Percentiles rank a stretch among this genome's conserved stretches.
phyloP scores from a whole-genome alignment of 306 rosid species.

The Rosa lucieae region DNA sequence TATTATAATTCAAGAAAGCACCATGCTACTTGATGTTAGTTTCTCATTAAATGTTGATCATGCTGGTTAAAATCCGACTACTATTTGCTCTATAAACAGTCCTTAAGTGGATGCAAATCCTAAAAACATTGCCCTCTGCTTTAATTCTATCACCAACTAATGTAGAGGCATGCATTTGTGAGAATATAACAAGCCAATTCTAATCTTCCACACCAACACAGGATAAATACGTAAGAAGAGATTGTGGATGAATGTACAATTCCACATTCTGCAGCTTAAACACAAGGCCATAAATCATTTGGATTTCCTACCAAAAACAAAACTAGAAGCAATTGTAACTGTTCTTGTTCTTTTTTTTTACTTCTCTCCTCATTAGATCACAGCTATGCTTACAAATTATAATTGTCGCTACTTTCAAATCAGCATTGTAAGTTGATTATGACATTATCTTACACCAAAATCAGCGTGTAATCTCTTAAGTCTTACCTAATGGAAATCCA shows the following conservation, averaged over 20 bases:
- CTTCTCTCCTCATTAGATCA: not conserved
- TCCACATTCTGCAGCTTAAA: not conserved
- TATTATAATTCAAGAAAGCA: not conserved
- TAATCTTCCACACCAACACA: not conserved
- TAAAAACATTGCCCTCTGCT: conserved; percentile 62
- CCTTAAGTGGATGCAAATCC: not conserved
- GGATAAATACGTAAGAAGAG: not conserved
- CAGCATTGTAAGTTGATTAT: not conserved
- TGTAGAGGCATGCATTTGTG: conserved; percentile 37
- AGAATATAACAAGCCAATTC: conserved; percentile 1
- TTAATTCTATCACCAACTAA: conserved; percentile 77
- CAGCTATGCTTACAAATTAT: not conserved
- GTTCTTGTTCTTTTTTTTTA: not conserved
- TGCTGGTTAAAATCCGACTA: not conserved
- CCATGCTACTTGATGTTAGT: not conserved
- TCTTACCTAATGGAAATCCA: too few species aligned
- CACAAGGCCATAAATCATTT: not conserved
- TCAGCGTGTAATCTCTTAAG: too few species aligned
- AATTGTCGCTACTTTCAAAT: not conserved
- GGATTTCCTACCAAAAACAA: too few species aligned
- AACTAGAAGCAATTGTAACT: not conserved
- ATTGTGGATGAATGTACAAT: not conserved
- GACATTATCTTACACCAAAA: not conserved
- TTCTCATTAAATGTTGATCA: not conserved
- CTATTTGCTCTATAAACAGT: not conserved